Conservation (phyloP, 495 filamentous ascomycete species). For the Thermothielavioides terrestris region DNA sequence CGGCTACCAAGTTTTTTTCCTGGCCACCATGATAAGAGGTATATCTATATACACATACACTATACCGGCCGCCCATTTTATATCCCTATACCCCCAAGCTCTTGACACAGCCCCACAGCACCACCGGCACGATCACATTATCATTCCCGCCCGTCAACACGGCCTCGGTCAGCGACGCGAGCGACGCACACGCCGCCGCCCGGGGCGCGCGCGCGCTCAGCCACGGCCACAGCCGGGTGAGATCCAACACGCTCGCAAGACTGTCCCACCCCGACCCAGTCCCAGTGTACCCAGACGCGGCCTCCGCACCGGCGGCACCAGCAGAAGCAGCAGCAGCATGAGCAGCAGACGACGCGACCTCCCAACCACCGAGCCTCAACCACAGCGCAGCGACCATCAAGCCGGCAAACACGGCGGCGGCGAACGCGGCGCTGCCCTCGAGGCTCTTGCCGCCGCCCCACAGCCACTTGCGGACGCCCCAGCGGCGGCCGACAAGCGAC, state of each 20-base stretch:
- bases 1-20: too few relatives aligned
- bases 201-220: conserved; percentile 41
- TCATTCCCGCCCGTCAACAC: conserved; percentile 96
- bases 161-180: conserved; percentile 87
- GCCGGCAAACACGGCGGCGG: conserved; percentile 65
- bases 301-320: too few relatives aligned
- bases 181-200: conserved; percentile 58
- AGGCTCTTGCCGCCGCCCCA: conserved; percentile 96
- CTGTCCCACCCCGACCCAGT: conserved; percentile 12
- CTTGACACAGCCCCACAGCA: conserved; percentile 83
- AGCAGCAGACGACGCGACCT: conserved; percentile 18
- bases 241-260: conserved; percentile 8
- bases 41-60: too few relatives aligned
- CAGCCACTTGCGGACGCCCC: conserved; percentile 81
- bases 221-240: conserved; percentile 24
- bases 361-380: conserved; percentile 68
- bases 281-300: too few relatives aligned
- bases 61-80: not conserved
- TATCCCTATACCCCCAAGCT: conserved; percentile 42
- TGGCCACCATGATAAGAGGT: too few relatives aligned
- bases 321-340: conserved; percentile 14
- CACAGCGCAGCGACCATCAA: conserved; percentile 63
- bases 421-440: conserved; percentile 84
- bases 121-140: conserved; percentile 95
- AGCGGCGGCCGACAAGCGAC: conserved; percentile 82